Conservation (phyloP, 2,329 filamentous ascomycete species). For the Achaetomium macrosporum region DNA sequence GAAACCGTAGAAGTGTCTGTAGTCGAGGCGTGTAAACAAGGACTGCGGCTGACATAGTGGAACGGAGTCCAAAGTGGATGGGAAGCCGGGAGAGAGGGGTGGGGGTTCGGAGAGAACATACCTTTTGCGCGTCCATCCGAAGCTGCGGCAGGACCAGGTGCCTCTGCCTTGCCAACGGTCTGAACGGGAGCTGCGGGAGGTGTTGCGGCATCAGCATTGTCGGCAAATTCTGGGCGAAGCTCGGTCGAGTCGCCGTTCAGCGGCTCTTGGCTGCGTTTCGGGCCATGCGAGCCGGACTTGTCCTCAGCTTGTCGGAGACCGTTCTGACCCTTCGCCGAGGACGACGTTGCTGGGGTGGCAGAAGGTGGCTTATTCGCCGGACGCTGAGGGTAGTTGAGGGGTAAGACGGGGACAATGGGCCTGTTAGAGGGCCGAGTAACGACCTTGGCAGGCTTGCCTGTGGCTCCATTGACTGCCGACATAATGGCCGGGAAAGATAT, state of each 20-base stretch:
- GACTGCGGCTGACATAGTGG: neutral
- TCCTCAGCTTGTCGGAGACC: conserved; percentile 1
- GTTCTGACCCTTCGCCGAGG: conserved; percentile 7
- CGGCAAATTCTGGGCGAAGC: conserved; percentile 1
- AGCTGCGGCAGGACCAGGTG: neutral
- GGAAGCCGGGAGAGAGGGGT: neutral
- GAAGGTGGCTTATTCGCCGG: conserved; percentile 13
- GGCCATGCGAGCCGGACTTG: neutral
- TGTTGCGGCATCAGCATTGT: neutral
- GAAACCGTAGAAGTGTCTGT: conserved; percentile 16
- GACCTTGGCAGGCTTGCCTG: conserved; percentile 20
- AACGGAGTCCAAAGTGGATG: neutral
- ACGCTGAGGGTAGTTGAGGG: conserved; percentile 25
- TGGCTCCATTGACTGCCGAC: conserved; percentile 22
- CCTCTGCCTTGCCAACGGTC: neutral
- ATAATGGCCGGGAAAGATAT: conserved; percentile 13
- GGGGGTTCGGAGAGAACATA: conserved; percentile 8
- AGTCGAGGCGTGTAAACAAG: conserved; percentile 9
- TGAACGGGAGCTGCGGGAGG: conserved; percentile 9
- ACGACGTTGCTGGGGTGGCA: conserved; percentile 4
- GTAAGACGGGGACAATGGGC: conserved; percentile 24
- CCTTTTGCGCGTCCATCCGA: conserved; percentile 11
- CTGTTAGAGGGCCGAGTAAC: conserved; percentile 10
- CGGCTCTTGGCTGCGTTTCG: conserved; percentile 1
- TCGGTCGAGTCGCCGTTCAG: neutral